Percentiles rank a stretch among this genome's conserved stretches.
phyloP scores from a whole-genome alignment of 805 yeast genomes.

The Yarrowia porcina region DNA sequence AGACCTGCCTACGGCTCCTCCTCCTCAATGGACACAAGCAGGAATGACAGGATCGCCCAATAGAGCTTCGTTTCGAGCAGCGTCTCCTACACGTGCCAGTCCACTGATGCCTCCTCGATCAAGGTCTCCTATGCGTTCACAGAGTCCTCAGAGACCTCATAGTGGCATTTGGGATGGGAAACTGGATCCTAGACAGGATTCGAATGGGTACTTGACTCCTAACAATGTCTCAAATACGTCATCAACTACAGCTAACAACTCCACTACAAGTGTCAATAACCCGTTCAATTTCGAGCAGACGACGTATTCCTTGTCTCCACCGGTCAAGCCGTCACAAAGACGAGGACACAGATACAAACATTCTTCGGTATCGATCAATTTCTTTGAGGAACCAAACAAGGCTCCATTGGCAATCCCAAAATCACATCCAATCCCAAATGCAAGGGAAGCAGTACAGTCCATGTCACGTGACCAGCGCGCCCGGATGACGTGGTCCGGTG shows the following conservation, averaged over 20 bases:
- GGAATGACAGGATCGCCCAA: conserved; percentile 12
- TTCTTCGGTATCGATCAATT: conserved; percentile 92
- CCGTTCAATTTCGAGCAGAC: conserved; percentile 70
- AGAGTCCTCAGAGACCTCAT: conserved; percentile 7
- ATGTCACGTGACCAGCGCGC: conserved; percentile 56
- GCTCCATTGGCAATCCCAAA: conserved; percentile 62
- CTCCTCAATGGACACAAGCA: conserved; percentile 6
- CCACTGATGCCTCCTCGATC: conserved; percentile 13
- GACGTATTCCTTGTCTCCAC: conserved; percentile 37
- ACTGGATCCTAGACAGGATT: neutral
- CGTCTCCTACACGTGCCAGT: neutral
- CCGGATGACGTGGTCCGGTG: conserved; percentile 55
- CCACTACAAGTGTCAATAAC: conserved; percentile 1
- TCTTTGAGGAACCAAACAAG: conserved; percentile 84
- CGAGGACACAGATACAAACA: conserved; percentile 95
- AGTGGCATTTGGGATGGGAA: conserved; percentile 17
- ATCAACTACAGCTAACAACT: neutral
- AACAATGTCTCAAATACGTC: neutral
- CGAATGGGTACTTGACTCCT: neutral
- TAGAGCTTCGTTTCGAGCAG: neutral
- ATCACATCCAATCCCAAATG: conserved; percentile 68
- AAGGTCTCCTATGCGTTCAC: conserved; percentile 12
- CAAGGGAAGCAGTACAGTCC: conserved; percentile 59
- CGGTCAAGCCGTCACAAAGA: conserved; percentile 46
- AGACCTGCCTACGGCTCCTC: conserved; percentile 1